phyloP scores from a whole-genome alignment of 129 eudicot genomes.

The Saposhnikovia divaricata region DNA sequence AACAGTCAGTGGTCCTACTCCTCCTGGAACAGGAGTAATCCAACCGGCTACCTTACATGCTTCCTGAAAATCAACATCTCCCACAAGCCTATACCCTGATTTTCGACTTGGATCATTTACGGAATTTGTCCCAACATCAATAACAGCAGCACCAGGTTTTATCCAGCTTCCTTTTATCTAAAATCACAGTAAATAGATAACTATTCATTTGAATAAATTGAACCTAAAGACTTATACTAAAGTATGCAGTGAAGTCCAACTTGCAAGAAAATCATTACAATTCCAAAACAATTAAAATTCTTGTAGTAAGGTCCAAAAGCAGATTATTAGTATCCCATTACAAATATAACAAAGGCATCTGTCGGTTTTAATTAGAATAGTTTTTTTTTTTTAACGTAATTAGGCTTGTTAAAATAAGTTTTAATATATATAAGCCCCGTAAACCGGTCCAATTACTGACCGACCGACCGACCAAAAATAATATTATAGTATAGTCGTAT shows the following conservation, averaged over 20 bases:
- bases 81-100: constrained; percentile 89
- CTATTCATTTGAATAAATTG: background rate
- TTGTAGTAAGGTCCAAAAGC: background rate
- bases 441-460: too few relatives aligned
- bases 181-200: background rate
- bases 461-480: too few relatives aligned
- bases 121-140: constrained; percentile 93
- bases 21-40: constrained; percentile 97
- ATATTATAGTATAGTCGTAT: too few relatives aligned
- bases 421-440: too few relatives aligned
- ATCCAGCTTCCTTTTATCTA: constrained; percentile 98
- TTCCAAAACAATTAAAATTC: background rate
- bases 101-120: constrained; percentile 76
- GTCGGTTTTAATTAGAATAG: too few relatives aligned
- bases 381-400: too few relatives aligned
- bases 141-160: constrained; percentile 97
- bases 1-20: constrained; percentile 97
- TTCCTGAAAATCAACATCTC: constrained; percentile 81
- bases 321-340: background rate
- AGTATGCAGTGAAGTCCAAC: background rate
- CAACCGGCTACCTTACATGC: constrained; percentile 91
- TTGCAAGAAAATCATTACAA: background rate
- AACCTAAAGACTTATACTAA: background rate
- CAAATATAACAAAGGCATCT: background rate
- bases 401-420: too few relatives aligned